These are phyloP conservation scores for Fusarium secorum DNA, from an alignment of 2,329 filamentous ascomycete genomes.

Conservation along the genomic window DNA sequence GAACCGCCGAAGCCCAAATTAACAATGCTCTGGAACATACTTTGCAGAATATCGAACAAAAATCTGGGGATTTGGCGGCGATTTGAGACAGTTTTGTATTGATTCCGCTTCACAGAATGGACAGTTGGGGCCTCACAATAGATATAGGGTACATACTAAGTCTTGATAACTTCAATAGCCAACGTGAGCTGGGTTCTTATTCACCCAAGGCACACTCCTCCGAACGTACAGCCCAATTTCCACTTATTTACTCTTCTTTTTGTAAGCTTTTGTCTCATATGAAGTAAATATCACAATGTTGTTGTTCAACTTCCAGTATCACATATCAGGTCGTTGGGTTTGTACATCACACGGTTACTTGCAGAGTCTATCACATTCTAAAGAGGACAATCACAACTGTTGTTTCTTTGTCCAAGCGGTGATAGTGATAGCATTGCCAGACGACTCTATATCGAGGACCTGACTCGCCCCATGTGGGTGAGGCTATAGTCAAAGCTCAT, in stretches of 20 bases:
- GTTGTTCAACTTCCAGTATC: neutral
- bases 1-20: neutral
- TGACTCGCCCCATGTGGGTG: neutral
- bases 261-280: rapidly evolving
- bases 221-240: neutral
- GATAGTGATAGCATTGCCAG: rapidly evolving
- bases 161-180: no score
- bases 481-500: neutral
- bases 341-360: neutral
- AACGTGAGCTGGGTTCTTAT: neutral
- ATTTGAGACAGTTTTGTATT: neutral
- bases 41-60: neutral
- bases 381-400: neutral
- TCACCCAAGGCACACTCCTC: neutral
- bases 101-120: neutral
- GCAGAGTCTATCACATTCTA: neutral
- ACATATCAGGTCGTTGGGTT: neutral
- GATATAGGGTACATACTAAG: neutral
- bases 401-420: rapidly evolving
- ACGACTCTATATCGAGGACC: no score
- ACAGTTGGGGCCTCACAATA: no score
- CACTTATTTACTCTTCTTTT: rapidly evolving
- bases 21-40: no score
- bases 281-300: neutral
- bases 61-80: rapidly evolving